A percentile compares a stretch with the other conserved stretches of the same genome.
These are phyloP conservation scores for Ogataea wickerhamii DNA, from an alignment of 805 yeast genomes.

Conservation along the genomic window DNA sequence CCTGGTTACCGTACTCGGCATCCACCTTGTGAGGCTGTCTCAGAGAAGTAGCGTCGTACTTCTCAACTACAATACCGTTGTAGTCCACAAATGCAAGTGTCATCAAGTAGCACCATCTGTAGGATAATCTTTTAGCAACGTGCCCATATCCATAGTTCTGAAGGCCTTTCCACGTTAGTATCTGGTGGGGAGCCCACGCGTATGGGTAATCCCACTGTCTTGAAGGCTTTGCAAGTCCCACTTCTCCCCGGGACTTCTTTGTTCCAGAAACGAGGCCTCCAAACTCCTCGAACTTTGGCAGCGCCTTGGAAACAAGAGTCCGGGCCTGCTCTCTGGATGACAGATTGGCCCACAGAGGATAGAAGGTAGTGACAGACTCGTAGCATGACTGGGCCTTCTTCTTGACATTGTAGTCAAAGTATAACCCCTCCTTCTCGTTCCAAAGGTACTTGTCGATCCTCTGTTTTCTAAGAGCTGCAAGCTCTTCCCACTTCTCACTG, in stretches of 20 bases:
- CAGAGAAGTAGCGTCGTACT: constrained; percentile 82
- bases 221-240: constrained; percentile 69
- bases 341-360: constrained; percentile 90
- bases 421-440: constrained; percentile 76
- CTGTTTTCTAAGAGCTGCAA: constrained; percentile 51
- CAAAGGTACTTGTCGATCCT: constrained; percentile 70
- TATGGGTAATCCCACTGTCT: constrained; percentile 98
- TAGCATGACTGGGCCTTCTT: constrained; percentile 53
- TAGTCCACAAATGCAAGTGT: constrained; percentile 86
- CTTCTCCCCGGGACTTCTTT: constrained; percentile 63
- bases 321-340: constrained; percentile 63
- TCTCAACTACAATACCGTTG: constrained; percentile 93
- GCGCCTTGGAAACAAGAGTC: constrained; percentile 49
- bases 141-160: constrained; percentile 63
- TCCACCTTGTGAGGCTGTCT: constrained; percentile 87
- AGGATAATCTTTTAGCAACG: constrained; percentile 66
- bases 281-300: constrained; percentile 70
- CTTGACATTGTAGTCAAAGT: constrained; percentile 77
- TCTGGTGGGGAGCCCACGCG: constrained; percentile 99
- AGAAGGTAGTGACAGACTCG: constrained; percentile 85
- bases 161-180: constrained; percentile 88
- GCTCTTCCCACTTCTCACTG: constrained; percentile 56
- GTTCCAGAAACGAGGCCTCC: constrained; percentile 93
- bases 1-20: constrained; percentile 97
- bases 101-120: constrained; percentile 88